These are phyloP conservation scores for Phyllosticta citriasiana DNA, from an alignment of 2,329 filamentous ascomycete species.

Conservation along the genomic window DNA sequence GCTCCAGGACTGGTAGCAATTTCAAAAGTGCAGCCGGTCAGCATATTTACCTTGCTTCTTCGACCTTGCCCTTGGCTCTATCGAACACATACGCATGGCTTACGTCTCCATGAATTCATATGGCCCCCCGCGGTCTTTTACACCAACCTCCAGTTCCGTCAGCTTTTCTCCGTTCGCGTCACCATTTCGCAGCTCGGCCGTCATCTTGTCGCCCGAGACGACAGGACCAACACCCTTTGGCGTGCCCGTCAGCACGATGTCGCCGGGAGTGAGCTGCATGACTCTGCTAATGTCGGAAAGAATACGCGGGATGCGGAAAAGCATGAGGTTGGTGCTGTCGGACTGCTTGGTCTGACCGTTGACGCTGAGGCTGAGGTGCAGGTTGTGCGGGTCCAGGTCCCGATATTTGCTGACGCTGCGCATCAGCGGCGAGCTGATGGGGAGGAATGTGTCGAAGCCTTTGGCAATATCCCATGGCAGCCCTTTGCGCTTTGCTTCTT, in stretches of 20 bases:
- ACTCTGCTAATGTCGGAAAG: slow-evolving; percentile 87
- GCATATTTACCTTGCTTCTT: neutral
- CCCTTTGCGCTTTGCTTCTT: slow-evolving; percentile 94
- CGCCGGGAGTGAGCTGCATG: slow-evolving; percentile 86
- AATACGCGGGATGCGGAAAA: slow-evolving; percentile 80
- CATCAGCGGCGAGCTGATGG: slow-evolving; percentile 69
- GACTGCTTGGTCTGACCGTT: slow-evolving; percentile 70
- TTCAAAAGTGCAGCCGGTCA: neutral
- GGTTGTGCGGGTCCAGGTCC: slow-evolving; percentile 65
- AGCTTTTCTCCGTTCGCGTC: slow-evolving; percentile 60
- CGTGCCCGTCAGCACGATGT: slow-evolving; percentile 92
- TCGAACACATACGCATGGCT: neutral
- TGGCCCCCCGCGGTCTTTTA: slow-evolving; percentile 66
- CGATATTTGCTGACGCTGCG: slow-evolving; percentile 55
- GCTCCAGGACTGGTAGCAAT: neutral
- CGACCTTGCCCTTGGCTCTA: neutral
- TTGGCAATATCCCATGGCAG: slow-evolving; percentile 95
- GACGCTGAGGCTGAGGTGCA: slow-evolving; percentile 76
- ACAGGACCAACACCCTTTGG: slow-evolving; percentile 91
- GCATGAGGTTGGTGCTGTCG: slow-evolving; percentile 88
- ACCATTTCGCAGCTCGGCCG: slow-evolving; percentile 63
- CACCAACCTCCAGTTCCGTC: slow-evolving; percentile 69
- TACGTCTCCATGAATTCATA: slow-evolving; percentile 59
- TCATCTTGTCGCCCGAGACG: slow-evolving; percentile 76
- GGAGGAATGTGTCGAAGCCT: slow-evolving; percentile 95